Base-by-base conservation (phyloP, 352 stramenopile genomes). In the Phytophthora foliorum region DNA sequence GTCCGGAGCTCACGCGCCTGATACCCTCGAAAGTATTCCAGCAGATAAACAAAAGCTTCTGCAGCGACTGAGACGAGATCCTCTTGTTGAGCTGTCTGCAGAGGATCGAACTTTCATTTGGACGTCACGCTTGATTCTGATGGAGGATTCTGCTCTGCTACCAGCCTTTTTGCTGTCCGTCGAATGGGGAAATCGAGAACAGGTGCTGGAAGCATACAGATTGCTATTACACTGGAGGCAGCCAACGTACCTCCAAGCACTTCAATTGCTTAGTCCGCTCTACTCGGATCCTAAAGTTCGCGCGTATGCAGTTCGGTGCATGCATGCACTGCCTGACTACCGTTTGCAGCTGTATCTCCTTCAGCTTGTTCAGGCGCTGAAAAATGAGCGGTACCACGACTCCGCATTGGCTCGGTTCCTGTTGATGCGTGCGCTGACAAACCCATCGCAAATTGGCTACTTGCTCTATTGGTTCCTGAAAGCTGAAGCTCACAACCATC, bases 201-300 rank as follows among this genome's bases (percentile, higher is more conserved):
- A 95, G 64, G 91, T 95, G 6, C 77, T 91, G 51, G 84, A 97
- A 61, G 86, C 81, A 3, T 97, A 98, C 53, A 72, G 82, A 0
- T 60, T 96, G 22, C 51, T 97, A 16, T 76, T 92, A 38, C 60
- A 83, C 6, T 98, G 92, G 92, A 79, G 77, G 4, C 84, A 86
- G 19, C 87, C 89, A 10, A 93, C 86, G 2, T 94, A 92, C 45
- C 54, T 96, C 9, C 84, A 95, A 60, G 92, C 92, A 2, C 83
- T 98, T 16, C 92, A 98, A 63, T 69, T 98, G 21, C 71, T 98
- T 1, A 96, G 88, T 57, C 79, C 81, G 11, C 68, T 90, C 14
- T 97, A 93, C 58, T 81, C 92, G 14, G 93, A 98, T 58, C 93
- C 94, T 1, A 97, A 97, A 74, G 90, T 98, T 9, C 87, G 94